phyloP scores from a whole-genome alignment of 495 filamentous ascomycete genomes.

The Zalerion maritima region DNA sequence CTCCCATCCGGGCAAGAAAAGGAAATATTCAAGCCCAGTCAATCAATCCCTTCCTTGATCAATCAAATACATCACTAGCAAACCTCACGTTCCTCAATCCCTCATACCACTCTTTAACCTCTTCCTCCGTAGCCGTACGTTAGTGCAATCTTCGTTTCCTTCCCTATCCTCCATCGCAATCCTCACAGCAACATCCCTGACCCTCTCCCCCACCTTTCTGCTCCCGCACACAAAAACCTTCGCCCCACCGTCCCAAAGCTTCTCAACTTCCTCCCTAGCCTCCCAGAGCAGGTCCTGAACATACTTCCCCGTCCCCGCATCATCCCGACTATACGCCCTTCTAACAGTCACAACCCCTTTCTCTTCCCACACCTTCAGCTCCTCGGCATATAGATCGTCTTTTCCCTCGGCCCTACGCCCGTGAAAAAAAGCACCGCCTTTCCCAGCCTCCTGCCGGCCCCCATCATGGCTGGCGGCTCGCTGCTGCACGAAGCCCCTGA shows the following conservation, averaged over 20 bases:
- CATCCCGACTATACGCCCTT: slow-evolving; percentile 37
- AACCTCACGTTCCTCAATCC: slow-evolving; percentile 44
- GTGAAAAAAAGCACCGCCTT: slow-evolving; percentile 47
- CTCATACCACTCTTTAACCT: slow-evolving; percentile 40
- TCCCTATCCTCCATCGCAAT: slow-evolving; percentile 31
- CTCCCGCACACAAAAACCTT: slow-evolving; percentile 57
- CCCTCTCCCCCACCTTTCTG: slow-evolving; percentile 42
- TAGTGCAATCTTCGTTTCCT: slow-evolving; percentile 22
- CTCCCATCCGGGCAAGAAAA: too few relatives aligned
- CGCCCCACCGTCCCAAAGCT: slow-evolving; percentile 42
- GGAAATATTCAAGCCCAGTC: too few relatives aligned
- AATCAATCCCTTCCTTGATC: slow-evolving; percentile 5
- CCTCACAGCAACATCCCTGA: slow-evolving; percentile 28
- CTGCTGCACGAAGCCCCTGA: slow-evolving; percentile 58
- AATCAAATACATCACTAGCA: slow-evolving; percentile 56
- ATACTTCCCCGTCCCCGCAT: slow-evolving; percentile 22
- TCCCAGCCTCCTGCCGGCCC: slow-evolving; percentile 36
- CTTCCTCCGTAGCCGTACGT: slow-evolving; percentile 25
- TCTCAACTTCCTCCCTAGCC: slow-evolving; percentile 34
- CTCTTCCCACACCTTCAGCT: slow-evolving; percentile 42
- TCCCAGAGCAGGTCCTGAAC: slow-evolving; percentile 48
- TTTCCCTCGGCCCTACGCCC: slow-evolving; percentile 43
- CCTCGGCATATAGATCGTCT: slow-evolving; percentile 47
- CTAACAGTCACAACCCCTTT: slow-evolving; percentile 43
- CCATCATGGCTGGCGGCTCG: slow-evolving; percentile 40